A percentile compares a stretch with the other conserved stretches of the same genome.
phyloP scores from a whole-genome alignment of 305 asterid species.

The Fraxinus sp. region DNA sequence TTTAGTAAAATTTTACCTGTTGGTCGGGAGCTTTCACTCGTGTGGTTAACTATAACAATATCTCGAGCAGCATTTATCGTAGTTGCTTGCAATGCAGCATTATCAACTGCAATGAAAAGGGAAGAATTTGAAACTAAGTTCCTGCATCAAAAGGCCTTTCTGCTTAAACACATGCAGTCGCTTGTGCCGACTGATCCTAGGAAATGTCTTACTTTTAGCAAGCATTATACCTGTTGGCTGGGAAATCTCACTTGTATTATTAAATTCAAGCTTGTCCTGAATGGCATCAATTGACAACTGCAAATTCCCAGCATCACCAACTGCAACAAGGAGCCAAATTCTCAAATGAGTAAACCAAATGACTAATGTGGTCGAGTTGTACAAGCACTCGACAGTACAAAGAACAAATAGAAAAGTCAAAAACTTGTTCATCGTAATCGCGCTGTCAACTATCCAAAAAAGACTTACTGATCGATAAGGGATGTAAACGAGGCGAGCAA shows the following conservation, averaged over 20 bases:
- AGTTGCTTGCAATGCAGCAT: background rate
- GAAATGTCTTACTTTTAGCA: background rate
- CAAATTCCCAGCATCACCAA: conserved; percentile 47
- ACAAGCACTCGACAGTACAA: background rate
- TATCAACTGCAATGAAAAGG: background rate
- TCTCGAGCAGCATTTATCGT: background rate
- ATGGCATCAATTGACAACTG: conserved; percentile 37
- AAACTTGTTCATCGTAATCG: background rate
- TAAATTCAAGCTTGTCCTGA: conserved; percentile 35
- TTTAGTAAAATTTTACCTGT: background rate
- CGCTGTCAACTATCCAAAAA: background rate
- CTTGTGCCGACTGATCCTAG: background rate
- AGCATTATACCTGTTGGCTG: conserved; percentile 21
- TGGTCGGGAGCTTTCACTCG: conserved; percentile 10
- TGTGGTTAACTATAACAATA: background rate
- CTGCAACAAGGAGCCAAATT: conserved; percentile 27
- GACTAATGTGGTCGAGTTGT: background rate
- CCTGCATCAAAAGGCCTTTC: background rate
- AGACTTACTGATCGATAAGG: conserved; percentile 44
- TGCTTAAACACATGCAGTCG: background rate
- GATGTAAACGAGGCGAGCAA: conserved; percentile 43
- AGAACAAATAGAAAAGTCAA: background rate
- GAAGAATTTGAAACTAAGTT: background rate
- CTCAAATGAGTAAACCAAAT: background rate
- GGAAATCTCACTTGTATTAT: conserved; percentile 6